A percentile compares a stretch with the other conserved stretches of the same genome.
phyloP scores from a whole-genome alignment of 192 early-diverging fungal genomes.

The Coemansia sp. region DNA sequence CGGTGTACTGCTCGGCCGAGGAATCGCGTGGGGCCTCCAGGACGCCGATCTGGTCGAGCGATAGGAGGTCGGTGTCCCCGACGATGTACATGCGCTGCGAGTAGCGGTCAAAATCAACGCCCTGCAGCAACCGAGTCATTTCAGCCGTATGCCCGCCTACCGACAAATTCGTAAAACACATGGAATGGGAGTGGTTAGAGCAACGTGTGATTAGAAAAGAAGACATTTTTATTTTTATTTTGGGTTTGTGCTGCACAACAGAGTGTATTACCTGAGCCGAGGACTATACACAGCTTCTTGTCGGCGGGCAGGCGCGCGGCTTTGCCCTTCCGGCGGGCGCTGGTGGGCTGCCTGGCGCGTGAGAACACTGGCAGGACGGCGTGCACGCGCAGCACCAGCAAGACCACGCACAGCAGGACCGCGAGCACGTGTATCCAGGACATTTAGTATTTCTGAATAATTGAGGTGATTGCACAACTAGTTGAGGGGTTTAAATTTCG shows the following conservation, averaged over 20 bases:
- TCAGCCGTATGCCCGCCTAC: slow-evolving; percentile 91
- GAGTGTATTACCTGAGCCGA: slow-evolving; percentile 37
- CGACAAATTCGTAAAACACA: background rate
- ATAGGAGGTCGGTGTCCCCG: slow-evolving; percentile 64
- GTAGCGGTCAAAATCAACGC: slow-evolving; percentile 61
- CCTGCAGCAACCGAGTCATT: slow-evolving; percentile 73
- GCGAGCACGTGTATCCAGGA: slow-evolving; percentile 3
- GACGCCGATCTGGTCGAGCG: slow-evolving; percentile 52
- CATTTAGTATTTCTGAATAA: slow-evolving; percentile 4
- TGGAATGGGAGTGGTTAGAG: background rate
- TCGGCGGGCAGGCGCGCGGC: background rate
- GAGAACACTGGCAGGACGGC: slow-evolving; percentile 35
- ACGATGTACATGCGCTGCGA: slow-evolving; percentile 70
- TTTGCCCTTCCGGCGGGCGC: slow-evolving; percentile 25
- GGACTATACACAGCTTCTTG: slow-evolving; percentile 37
- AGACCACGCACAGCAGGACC: background rate
- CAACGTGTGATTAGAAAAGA: too few species aligned
- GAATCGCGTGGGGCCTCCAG: slow-evolving; percentile 38
- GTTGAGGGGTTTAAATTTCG: background rate
- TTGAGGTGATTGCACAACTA: too few species aligned
- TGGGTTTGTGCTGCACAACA: too few species aligned
- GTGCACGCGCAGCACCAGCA: slow-evolving; percentile 29
- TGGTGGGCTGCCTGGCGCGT: slow-evolving; percentile 3
- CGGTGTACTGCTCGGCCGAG: slow-evolving; percentile 27
- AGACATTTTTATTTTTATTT: too few species aligned